Evolutionary conservation across 148 eudicot genomes (phyloP).

Genomic region (Rhododendron vialii): DNA sequence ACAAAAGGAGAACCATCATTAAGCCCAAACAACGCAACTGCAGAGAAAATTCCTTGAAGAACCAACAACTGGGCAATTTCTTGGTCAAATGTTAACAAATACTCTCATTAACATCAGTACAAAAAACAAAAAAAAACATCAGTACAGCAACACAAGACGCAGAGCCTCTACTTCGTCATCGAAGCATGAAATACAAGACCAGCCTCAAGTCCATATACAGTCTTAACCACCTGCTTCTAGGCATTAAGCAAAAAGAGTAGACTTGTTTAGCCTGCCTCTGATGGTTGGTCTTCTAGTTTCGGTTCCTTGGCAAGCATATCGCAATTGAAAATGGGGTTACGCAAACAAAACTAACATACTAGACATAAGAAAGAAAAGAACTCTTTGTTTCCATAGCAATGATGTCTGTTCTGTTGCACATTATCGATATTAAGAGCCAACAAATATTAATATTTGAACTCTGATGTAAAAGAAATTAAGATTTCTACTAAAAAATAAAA

Average conservation of each 20-base stretch:
- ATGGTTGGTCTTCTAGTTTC: constrained; percentile 9
- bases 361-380: not conserved
- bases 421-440: not conserved
- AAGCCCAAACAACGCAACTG: not conserved
- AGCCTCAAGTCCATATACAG: not conserved
- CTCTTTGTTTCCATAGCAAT: not conserved
- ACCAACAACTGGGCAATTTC: not conserved
- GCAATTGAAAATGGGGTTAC: not conserved
- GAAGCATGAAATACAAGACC: not conserved
- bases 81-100: not conserved
- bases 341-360: not conserved
- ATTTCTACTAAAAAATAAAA: not conserved
- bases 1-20: not conserved
- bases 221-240: not conserved
- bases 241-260: not conserved
- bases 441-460: not conserved
- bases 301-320: constrained; percentile 14
- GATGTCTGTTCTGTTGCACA: not conserved
- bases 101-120: not conserved
- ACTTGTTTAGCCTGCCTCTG: constrained; percentile 6
- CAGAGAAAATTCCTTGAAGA: not conserved
- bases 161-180: not conserved
- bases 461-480: not conserved
- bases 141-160: not conserved
- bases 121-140: not conserved